Conservation (phyloP, 2,329 filamentous ascomycete genomes). For the Triangularia setosa region DNA sequence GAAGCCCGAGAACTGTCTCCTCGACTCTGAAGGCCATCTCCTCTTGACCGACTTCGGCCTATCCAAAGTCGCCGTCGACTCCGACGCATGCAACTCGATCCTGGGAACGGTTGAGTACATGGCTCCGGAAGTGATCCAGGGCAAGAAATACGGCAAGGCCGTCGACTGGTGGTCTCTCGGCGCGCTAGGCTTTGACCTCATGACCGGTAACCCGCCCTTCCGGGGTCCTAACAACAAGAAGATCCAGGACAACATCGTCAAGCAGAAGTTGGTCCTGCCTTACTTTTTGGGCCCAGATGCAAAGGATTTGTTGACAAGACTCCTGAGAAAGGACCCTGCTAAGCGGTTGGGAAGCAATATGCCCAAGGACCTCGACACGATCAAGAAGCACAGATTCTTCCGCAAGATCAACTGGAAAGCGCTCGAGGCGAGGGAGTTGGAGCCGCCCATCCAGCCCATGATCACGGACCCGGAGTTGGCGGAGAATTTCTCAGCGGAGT, state of each 20-base stretch:
- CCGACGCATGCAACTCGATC: slow-evolving; percentile 74
- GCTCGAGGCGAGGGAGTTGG: slow-evolving; percentile 74
- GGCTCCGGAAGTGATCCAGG: slow-evolving; percentile 90
- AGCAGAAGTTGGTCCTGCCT: slow-evolving; percentile 82
- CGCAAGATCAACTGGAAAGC: slow-evolving; percentile 92
- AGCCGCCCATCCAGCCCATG: slow-evolving; percentile 85
- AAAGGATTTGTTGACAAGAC: slow-evolving; percentile 85
- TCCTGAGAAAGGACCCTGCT: slow-evolving; percentile 85
- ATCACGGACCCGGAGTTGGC: slow-evolving; percentile 94
- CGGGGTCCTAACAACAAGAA: slow-evolving; percentile 87
- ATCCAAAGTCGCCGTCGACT: slow-evolving; percentile 85
- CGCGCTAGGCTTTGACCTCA: slow-evolving; percentile 83
- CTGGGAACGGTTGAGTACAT: slow-evolving; percentile 98
- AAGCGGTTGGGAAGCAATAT: slow-evolving; percentile 87
- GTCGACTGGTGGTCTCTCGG: slow-evolving; percentile 99
- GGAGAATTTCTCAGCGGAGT: slow-evolving; percentile 94
- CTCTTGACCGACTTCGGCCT: slow-evolving; percentile 95
- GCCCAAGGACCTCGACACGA: slow-evolving; percentile 77
- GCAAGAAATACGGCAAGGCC: slow-evolving; percentile 84
- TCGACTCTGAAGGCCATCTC: slow-evolving; percentile 87
- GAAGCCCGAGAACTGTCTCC: slow-evolving; percentile 95
- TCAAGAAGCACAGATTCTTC: slow-evolving; percentile 96
- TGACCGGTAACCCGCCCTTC: slow-evolving; percentile 91
- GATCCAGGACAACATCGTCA: slow-evolving; percentile 92
- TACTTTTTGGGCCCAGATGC: slow-evolving; percentile 90